These are phyloP conservation scores for Parafenestella ontariensis DNA, from an alignment of 2,329 filamentous ascomycete species.

Conservation along the genomic window DNA sequence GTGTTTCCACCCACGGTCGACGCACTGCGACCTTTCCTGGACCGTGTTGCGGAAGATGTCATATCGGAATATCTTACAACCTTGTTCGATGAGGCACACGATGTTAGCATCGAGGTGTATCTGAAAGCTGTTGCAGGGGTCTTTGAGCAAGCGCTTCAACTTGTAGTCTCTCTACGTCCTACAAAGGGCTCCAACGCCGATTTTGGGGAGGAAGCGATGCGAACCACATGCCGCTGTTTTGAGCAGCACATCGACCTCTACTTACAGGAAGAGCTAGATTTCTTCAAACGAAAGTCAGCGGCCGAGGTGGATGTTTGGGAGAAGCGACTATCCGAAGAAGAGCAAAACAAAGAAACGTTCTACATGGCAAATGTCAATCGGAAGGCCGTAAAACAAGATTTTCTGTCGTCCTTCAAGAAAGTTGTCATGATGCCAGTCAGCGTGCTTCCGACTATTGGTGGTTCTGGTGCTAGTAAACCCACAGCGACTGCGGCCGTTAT, in stretches of 20 bases:
- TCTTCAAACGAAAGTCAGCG: conserved; percentile 79
- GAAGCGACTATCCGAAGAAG: conserved; percentile 87
- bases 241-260: conserved; percentile 95
- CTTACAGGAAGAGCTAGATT: conserved; percentile 86
- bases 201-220: conserved; percentile 69
- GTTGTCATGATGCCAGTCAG: conserved; percentile 99
- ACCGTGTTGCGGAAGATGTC: conserved; percentile 81
- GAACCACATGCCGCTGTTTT: conserved; percentile 75
- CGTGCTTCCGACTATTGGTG: conserved; percentile 73
- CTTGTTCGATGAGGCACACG: conserved; percentile 86
- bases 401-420: conserved; percentile 95
- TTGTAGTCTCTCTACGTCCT: conserved; percentile 73
- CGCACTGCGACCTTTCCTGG: conserved; percentile 79
- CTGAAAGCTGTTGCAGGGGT: conserved; percentile 85
- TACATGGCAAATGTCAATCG: conserved; percentile 96
- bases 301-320: conserved; percentile 85
- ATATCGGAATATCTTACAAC: conserved; percentile 85
- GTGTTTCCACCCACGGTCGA: conserved; percentile 77
- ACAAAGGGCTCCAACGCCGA: conserved; percentile 68
- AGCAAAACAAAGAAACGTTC: conserved; percentile 88
- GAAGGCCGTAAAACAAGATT: conserved; percentile 95
- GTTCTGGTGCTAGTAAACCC: conserved; percentile 45
- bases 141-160: conserved; percentile 83
- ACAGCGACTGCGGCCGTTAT: conserved; percentile 25
- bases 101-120: conserved; percentile 76